These are phyloP conservation scores for Fusarium anthophilum DNA, from an alignment of 2,329 filamentous ascomycete species.

Conservation along the genomic window DNA sequence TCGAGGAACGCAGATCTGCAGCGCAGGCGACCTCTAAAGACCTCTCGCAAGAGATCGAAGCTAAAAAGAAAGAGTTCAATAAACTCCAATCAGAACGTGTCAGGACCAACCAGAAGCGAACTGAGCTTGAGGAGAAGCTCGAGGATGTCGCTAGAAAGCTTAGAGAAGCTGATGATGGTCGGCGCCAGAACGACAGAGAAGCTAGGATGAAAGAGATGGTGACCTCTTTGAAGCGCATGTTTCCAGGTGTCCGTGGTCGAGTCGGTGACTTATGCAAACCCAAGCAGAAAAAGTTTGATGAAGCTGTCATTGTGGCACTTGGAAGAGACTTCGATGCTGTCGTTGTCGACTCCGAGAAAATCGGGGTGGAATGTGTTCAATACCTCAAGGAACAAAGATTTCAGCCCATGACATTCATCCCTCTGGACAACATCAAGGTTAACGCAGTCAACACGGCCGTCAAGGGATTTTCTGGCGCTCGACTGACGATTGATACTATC, in stretches of 20 bases:
- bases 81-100: slow-evolving; percentile 84
- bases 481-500: slow-evolving; percentile 94
- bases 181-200: slow-evolving; percentile 86
- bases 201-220: slow-evolving; percentile 83
- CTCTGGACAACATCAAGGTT: slow-evolving; percentile 96
- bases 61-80: slow-evolving; percentile 92
- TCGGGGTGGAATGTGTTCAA: slow-evolving; percentile 91
- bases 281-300: slow-evolving; percentile 96
- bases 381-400: slow-evolving; percentile 92
- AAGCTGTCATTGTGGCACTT: slow-evolving; percentile 90
- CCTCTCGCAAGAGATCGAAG: slow-evolving; percentile 79
- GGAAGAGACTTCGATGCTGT: slow-evolving; percentile 95
- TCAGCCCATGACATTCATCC: slow-evolving; percentile 91
- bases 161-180: slow-evolving; percentile 84
- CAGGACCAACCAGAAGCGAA: slow-evolving; percentile 81
- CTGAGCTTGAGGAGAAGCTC: slow-evolving; percentile 92
- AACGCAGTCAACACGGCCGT: slow-evolving; percentile 89
- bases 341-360: slow-evolving; percentile 94
- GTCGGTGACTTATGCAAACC: slow-evolving; percentile 93
- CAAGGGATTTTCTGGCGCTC: slow-evolving; percentile 86
- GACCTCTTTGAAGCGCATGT: slow-evolving; percentile 86
- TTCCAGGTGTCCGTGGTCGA: slow-evolving; percentile 89
- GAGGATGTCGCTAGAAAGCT: slow-evolving; percentile 82
- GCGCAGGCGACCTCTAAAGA: slow-evolving; percentile 72
- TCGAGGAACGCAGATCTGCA: slow-evolving; percentile 73